Percentiles rank a stretch among this genome's conserved stretches.
Conservation (phyloP, 2,329 filamentous ascomycete species). For the Aquanectria penicillioides region DNA sequence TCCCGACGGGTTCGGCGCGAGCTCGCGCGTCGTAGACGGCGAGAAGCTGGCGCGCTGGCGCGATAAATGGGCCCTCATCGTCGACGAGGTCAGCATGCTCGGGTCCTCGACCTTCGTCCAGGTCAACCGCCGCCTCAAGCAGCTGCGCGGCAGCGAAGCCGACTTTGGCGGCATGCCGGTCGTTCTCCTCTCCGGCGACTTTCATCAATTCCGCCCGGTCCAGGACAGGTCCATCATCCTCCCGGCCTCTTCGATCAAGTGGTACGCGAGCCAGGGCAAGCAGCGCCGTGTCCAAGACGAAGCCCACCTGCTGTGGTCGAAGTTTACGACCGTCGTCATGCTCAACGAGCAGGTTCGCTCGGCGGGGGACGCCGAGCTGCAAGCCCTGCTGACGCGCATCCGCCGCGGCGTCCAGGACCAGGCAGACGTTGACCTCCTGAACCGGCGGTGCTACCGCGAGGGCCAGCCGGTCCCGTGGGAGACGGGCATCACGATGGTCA, state of each 20-base stretch:
- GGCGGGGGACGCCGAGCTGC: neutral
- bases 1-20: no score
- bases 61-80: neutral
- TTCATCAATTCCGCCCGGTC: neutral
- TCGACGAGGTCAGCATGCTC: slow-evolving; percentile 1
- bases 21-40: neutral
- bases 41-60: neutral
- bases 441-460: neutral
- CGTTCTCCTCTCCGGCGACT: neutral
- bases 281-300: neutral
- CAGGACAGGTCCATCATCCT: neutral
- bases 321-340: slow-evolving; percentile 2
- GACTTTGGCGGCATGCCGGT: neutral
- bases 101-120: neutral
- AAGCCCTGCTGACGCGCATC: neutral
- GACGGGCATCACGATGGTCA: neutral
- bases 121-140: neutral
- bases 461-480: neutral
- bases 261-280: neutral
- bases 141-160: neutral
- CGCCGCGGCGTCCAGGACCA: neutral
- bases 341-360: neutral
- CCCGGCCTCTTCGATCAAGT: no score
- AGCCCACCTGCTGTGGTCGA: neutral
- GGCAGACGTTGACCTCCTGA: neutral